These are phyloP conservation scores for Didymella exigua DNA, from an alignment of 2,329 filamentous ascomycete species.

Conservation along the genomic window DNA sequence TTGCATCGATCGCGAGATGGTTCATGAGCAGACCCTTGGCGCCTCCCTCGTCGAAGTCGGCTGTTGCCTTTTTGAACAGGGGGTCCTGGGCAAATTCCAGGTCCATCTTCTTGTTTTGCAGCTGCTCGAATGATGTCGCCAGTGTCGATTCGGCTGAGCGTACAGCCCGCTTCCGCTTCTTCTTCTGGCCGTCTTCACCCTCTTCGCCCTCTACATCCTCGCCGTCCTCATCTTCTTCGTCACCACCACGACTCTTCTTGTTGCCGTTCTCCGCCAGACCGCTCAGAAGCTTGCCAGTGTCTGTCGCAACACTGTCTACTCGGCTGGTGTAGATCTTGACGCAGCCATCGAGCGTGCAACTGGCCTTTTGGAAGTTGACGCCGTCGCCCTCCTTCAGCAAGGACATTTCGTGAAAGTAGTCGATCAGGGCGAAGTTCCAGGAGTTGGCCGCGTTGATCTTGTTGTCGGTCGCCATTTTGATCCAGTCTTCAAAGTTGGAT, in stretches of 20 bases:
- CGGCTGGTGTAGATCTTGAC: conserved; percentile 99
- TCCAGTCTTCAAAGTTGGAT: conserved; percentile 99
- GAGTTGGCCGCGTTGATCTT: conserved; percentile 95
- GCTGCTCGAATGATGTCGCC: conserved; percentile 81
- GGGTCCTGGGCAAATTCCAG: conserved; percentile 96
- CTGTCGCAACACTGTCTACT: conserved; percentile 96
- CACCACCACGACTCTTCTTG: conserved; percentile 56
- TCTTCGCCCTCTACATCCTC: conserved; percentile 72
- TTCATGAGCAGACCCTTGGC: conserved; percentile 95
- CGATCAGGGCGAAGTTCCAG: conserved; percentile 99
- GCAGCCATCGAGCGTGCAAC: conserved; percentile 94
- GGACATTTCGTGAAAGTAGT: conserved; percentile 99
- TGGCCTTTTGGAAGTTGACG: conserved; percentile 98
- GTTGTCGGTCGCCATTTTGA: conserved; percentile 99
- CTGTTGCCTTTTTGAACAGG: conserved; percentile 98
- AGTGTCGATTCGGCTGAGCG: conserved; percentile 92
- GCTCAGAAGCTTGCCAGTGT: conserved; percentile 93
- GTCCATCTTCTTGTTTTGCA: conserved; percentile 97
- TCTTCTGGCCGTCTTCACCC: conserved; percentile 64
- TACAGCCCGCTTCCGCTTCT: conserved; percentile 75
- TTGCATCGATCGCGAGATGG: conserved; percentile 91
- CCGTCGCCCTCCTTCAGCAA: conserved; percentile 93
- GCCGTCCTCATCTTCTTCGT: conserved; percentile 45
- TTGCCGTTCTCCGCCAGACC: conserved; percentile 84
- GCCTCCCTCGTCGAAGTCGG: conserved; percentile 97